phyloP scores from a whole-genome alignment of 2,329 filamentous ascomycete genomes.

The Hymenoscyphus occultus region DNA sequence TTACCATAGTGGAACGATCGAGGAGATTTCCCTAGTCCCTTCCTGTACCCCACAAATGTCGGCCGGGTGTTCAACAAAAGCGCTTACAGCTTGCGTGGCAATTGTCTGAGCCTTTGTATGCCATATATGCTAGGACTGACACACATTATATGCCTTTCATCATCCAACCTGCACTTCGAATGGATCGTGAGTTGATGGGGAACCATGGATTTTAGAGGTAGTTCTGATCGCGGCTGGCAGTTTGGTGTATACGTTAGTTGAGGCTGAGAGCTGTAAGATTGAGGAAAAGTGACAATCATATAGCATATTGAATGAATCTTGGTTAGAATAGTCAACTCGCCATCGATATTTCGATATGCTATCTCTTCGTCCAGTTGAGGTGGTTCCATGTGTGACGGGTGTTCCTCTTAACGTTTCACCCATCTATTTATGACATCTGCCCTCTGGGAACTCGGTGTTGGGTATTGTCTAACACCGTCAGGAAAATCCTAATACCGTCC shows the following conservation, averaged over 20 bases:
- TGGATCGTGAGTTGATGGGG: slow-evolving; percentile 47
- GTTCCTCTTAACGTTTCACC: too few species aligned
- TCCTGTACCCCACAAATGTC: background rate
- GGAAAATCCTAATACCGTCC: too few species aligned
- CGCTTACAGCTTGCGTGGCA: slow-evolving; percentile 25
- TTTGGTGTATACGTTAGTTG: slow-evolving; percentile 25
- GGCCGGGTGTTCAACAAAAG: background rate
- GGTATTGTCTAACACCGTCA: too few species aligned
- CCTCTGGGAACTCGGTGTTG: too few species aligned
- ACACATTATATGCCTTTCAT: slow-evolving; percentile 57
- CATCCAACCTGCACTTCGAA: slow-evolving; percentile 45
- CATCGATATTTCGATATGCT: too few species aligned
- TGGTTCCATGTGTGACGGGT: too few species aligned
- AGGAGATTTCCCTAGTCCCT: slow-evolving; percentile 32
- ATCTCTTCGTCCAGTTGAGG: too few species aligned
- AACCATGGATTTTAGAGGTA: slow-evolving; percentile 40
- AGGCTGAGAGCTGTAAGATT: too few species aligned
- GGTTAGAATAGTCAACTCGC: too few species aligned
- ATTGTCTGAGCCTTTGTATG: slow-evolving; percentile 40
- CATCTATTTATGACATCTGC: too few species aligned
- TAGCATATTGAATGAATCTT: too few species aligned
- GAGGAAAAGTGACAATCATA: too few species aligned
- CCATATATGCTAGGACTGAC: slow-evolving; percentile 44
- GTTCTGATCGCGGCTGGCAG: slow-evolving; percentile 45
- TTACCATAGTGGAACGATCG: slow-evolving; percentile 38